Evolutionary conservation across 179 eudicot species (phyloP).

Genomic region (Gypsophila paniculata): DNA sequence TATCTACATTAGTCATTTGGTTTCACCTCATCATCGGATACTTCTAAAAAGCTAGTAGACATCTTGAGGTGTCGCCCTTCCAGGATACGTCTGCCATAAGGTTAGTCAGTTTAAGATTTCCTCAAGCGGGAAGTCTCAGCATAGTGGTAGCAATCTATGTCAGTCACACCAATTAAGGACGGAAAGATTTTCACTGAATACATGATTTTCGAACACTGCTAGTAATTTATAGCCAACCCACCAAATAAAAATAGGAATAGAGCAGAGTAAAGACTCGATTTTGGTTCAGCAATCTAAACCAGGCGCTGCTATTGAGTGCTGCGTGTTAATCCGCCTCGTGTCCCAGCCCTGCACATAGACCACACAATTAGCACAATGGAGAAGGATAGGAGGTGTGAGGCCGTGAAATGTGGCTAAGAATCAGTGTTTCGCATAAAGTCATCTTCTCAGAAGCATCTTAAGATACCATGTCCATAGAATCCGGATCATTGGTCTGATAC

Average conservation of each 20-base stretch:
- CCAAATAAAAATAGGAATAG: constrained; percentile 33
- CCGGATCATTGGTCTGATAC: neutral
- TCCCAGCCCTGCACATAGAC: constrained; percentile 48
- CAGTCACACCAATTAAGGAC: constrained; percentile 32
- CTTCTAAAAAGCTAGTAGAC: too few species aligned
- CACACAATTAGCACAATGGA: neutral
- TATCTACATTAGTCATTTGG: too few species aligned
- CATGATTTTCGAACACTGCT: constrained; percentile 38
- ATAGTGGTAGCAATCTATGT: constrained; percentile 25
- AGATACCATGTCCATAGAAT: neutral
- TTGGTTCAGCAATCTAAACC: constrained; percentile 32
- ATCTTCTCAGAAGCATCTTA: neutral
- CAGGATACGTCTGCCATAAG: constrained; percentile 24
- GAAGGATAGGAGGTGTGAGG: neutral
- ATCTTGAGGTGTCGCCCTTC: constrained; percentile 13
- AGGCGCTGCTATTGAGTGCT: constrained; percentile 61
- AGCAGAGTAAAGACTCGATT: constrained; percentile 24
- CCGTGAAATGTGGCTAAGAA: neutral
- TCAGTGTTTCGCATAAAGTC: neutral
- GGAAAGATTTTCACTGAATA: constrained; percentile 26
- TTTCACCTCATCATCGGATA: too few species aligned
- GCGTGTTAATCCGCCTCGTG: constrained; percentile 69
- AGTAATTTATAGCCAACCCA: constrained; percentile 43
- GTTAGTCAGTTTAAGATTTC: constrained; percentile 28
- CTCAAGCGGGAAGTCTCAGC: constrained; percentile 24